phyloP scores from a whole-genome alignment of 345 rosid genomes.

The Fremontodendron californicum region DNA sequence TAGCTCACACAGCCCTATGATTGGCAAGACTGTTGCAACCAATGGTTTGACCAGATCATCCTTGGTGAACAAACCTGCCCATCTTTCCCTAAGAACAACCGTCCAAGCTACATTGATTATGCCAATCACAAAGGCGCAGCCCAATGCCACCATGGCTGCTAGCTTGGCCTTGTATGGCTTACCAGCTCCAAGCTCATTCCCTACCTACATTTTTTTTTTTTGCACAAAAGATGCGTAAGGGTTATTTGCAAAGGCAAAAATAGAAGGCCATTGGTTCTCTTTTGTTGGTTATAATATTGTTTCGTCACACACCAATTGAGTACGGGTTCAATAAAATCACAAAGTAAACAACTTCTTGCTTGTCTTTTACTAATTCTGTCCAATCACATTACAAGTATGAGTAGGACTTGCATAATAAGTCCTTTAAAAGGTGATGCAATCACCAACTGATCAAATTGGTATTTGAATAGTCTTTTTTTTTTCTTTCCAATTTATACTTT shows the following conservation, averaged over 20 bases:
- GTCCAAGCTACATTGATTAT: constrained; percentile 81
- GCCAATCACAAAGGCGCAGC: constrained; percentile 74
- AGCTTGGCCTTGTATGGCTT: constrained; percentile 79
- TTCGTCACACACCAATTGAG: constrained; percentile 20
- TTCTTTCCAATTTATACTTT: background rate
- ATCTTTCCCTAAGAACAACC: constrained; percentile 50
- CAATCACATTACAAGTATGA: constrained; percentile 36
- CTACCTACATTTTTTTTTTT: constrained; percentile 63
- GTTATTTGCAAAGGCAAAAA: too few species aligned
- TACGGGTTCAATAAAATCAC: too few species aligned
- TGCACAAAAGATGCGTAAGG: background rate
- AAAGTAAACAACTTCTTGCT: too few species aligned
- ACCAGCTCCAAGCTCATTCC: constrained; percentile 95
- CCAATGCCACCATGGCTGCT: constrained; percentile 80
- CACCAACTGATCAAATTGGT: constrained; percentile 4
- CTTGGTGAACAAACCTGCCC: constrained; percentile 76
- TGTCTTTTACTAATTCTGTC: constrained; percentile 24
- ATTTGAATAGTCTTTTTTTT: background rate
- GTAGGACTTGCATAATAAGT: background rate
- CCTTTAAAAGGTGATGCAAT: constrained; percentile 31
- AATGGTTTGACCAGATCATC: constrained; percentile 53
- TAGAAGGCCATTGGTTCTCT: constrained; percentile 10
- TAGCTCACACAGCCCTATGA: constrained; percentile 86
- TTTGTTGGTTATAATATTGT: constrained; percentile 19
- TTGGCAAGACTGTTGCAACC: constrained; percentile 83